Base-by-base conservation (phyloP, 2,329 filamentous ascomycete genomes). In the Paraconiothyrium brasiliense region DNA sequence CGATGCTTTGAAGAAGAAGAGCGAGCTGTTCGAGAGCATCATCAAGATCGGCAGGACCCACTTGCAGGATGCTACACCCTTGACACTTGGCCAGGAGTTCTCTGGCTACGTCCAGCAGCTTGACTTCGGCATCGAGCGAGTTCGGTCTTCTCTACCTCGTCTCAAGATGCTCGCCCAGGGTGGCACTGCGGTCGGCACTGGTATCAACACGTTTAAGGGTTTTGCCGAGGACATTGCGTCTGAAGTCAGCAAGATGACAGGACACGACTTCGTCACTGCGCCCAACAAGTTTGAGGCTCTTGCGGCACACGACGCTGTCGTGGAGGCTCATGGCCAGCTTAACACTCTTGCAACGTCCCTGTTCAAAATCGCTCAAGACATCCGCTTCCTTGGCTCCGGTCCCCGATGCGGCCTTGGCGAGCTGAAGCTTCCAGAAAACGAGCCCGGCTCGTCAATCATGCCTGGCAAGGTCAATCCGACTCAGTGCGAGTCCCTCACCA, bases 11-110 rank as follows among this genome's bases (percentile, higher is more conserved):
- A 90, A 97, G 84, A 86, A 87, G 79, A 98, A 98, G 88, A 89
- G 92, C 46, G 89, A 96, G 74, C 88, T 92, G 54, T 99, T 97
- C 75, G 89, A 95, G 72, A 89, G 92, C 74, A 94, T 99, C 76
- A 98, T 99, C 86, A 99, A 99, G 89, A 99, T 99, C 76, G 95
- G 95, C 71, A 90, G 95, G 72, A 99, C 95, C 59, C 95, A 99
- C 82, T 85, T 99, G 78, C 95, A 98, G 84, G 95, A 99, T 77
- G 95, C 95, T 64, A 99, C 95, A 2, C 95, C 95, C 47, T 84
- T 99, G 74, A 98, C 94, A 14, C 89, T 98, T 46, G 94, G 92
- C 14, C 95, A 99, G 83, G 95, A 98, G 82, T 98, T 98, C 85
- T 97, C 93, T 24, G 95, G 94, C 73, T 99, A 98, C 80, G 93